Conservation (phyloP, 2,329 filamentous ascomycete genomes). For the Neocucurbitaria cava region DNA sequence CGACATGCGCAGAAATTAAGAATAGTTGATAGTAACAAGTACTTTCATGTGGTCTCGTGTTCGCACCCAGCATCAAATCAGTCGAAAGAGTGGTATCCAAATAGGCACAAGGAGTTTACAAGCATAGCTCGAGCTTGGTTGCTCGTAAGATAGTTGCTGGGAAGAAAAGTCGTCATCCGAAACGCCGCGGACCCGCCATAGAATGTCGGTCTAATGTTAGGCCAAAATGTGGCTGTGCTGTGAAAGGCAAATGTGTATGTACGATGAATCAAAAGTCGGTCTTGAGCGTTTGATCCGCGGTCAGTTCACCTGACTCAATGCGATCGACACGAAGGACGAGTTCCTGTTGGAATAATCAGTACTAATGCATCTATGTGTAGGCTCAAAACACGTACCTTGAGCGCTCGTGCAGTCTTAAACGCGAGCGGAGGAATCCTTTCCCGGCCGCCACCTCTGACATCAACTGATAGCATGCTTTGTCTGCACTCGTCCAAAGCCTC, state of each 20-base stretch:
- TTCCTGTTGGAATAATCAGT: conserved; percentile 40
- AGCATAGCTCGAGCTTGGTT: background rate
- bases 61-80: conserved; percentile 10
- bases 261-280: conserved; percentile 35
- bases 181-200: background rate
- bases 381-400: conserved; percentile 62
- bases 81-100: conserved; percentile 15
- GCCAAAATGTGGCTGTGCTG: background rate
- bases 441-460: conserved; percentile 66
- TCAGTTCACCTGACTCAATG: conserved; percentile 49
- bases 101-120: background rate
- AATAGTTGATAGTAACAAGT: conserved; percentile 20
- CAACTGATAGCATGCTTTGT: conserved; percentile 69
- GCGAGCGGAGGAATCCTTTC: conserved; percentile 77
- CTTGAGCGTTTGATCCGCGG: conserved; percentile 41
- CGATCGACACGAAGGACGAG: conserved; percentile 51
- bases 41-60: conserved; percentile 12
- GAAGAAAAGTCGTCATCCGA: background rate
- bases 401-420: conserved; percentile 84
- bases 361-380: background rate
- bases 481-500: conserved; percentile 68
- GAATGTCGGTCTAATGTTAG: background rate
- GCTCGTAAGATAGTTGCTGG: background rate
- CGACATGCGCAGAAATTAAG: conserved; percentile 21
- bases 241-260: background rate